Base-by-base conservation (phyloP, 2,329 filamentous ascomycete genomes). In the Hypocrella siamensis region DNA sequence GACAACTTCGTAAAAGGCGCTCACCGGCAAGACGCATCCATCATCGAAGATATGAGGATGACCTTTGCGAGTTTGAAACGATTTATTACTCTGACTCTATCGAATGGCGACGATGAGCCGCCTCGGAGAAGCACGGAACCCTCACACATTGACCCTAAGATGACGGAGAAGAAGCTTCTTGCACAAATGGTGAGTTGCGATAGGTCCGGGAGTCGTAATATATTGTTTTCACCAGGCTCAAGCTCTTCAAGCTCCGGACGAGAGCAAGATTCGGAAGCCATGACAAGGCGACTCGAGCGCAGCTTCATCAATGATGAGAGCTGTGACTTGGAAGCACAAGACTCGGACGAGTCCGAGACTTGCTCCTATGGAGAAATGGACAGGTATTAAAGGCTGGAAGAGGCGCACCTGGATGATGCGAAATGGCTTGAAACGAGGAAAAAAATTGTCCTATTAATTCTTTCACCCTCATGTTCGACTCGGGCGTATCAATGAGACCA, bases 11-110 rank as follows among this genome's bases (percentile, higher is more conserved):
- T 48, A 26, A 29, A 40, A 19, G 43, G 35, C 26, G 35, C 51
- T 21, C 44, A 44, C 28, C 44, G 40, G n/a, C 43, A 36, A 35
- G 49, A 47, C 21, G 36, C 38, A n/a, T 45, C 42, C 4, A 27
- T 48, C 17, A 37, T 42, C 2, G 43, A 43, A 17, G 42, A 46
- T 14, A 40, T 47, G 28, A 44, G 33, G 28, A 37, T 39, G 15
- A 42, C 49, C 31, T 35, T 49, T 19, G 22, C 26, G 28, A 40
- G 31, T 30, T 29, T 49, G 17, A 42, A 35, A 25, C 41, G 26
- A 6, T 26, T 30, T 14, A 12, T 31, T 18, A 18, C 31, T 7
- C 12, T 28, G 19, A 27, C 6, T 32, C 40, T 31, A 15, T 19
- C 28, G 5, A 6, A 27, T 16, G 17, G 12, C 19, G 26, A n/a